Percentiles rank a stretch among this genome's conserved stretches.
phyloP scores from a whole-genome alignment of 1,284 basidiomycete genomes.

The Pisolithus thermaeus region DNA sequence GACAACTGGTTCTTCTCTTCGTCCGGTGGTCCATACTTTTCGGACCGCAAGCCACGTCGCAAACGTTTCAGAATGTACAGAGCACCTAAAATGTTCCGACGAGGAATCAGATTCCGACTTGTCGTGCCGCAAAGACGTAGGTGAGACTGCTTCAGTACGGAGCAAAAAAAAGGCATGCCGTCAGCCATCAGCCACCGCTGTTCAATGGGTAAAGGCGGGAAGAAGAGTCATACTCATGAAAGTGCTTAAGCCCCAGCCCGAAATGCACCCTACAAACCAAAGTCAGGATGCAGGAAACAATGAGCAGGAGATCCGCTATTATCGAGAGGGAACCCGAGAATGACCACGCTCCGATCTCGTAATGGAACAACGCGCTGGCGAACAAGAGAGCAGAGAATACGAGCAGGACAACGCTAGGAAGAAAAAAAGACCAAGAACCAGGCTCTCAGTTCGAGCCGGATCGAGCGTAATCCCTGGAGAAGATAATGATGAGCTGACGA shows the following conservation, averaged over 20 bases:
- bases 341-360: slow-evolving; percentile 42
- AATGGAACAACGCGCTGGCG: slow-evolving; percentile 41
- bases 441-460: slow-evolving; percentile 39
- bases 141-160: not conserved
- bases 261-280: slow-evolving; percentile 45
- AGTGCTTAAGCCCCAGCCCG: slow-evolving; percentile 45
- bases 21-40: not conserved
- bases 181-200: not conserved
- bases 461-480: slow-evolving; percentile 43
- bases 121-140: not conserved
- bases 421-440: slow-evolving; percentile 38
- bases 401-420: slow-evolving; percentile 37
- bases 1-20: not conserved
- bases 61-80: slow-evolving; percentile 3
- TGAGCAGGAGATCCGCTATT: slow-evolving; percentile 35
- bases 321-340: slow-evolving; percentile 45
- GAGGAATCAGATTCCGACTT: not conserved
- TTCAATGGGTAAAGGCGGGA: not conserved
- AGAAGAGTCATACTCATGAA: slow-evolving; percentile 29
- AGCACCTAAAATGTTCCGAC: slow-evolving; percentile 2
- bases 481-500: not conserved
- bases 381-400: slow-evolving; percentile 41
- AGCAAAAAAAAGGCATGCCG: not conserved
- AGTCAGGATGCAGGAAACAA: slow-evolving; percentile 37
- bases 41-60: slow-evolving; percentile 7